phyloP scores from a whole-genome alignment of 1,139 yeast genomes.

The Suhomyces coccinellae region DNA sequence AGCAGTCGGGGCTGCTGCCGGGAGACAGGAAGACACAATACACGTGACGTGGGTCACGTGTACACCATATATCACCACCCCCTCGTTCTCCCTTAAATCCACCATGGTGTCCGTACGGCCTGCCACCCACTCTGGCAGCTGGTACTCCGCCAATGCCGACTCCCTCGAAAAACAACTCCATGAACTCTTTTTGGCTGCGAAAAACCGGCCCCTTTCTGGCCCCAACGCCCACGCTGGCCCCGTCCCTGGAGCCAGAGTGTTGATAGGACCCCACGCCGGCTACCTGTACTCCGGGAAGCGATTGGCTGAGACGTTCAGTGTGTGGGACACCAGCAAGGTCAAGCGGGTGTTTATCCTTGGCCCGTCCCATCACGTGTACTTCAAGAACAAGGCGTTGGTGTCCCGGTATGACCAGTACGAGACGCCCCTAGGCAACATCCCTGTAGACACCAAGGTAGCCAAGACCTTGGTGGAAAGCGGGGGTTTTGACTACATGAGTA shows the following conservation, averaged over 20 bases:
- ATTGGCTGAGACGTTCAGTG: conserved; percentile 73
- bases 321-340: conserved; percentile 60
- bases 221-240: conserved; percentile 11
- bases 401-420: conserved; percentile 57
- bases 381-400: conserved; percentile 57
- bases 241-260: conserved; percentile 60
- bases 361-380: conserved; percentile 92
- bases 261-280: conserved; percentile 84
- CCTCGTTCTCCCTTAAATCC: not conserved
- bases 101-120: conserved; percentile 41
- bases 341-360: conserved; percentile 79
- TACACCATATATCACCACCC: not conserved
- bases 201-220: conserved; percentile 1
- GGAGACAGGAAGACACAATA: no score
- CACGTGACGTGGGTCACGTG: conserved; percentile 3
- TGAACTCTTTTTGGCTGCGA: conserved; percentile 35
- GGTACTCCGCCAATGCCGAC: conserved; percentile 63
- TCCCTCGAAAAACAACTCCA: conserved; percentile 52
- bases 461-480: conserved; percentile 30
- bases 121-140: conserved; percentile 87
- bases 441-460: conserved; percentile 57
- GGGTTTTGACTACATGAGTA: conserved; percentile 57
- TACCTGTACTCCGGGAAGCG: conserved; percentile 78
- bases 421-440: conserved; percentile 79
- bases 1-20: no score